phyloP scores from a whole-genome alignment of 345 rosid genomes.

The Jatropha curcas region DNA sequence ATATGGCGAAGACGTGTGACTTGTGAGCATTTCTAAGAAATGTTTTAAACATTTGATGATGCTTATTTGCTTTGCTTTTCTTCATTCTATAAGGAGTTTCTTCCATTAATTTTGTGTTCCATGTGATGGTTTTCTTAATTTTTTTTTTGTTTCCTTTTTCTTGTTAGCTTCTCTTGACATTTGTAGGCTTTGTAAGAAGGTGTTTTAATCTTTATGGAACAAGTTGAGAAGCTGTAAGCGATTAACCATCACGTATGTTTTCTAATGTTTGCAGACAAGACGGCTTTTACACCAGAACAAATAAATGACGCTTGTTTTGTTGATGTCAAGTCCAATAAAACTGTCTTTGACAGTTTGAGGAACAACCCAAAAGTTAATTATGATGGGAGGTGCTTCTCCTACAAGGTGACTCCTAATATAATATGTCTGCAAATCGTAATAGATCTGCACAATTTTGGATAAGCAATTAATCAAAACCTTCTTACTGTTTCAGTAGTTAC shows the following conservation, averaged over 20 bases:
- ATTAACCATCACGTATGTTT: neutral
- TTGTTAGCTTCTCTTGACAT: neutral
- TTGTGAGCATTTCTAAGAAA: no score
- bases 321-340: constrained; percentile 66
- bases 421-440: constrained; percentile 9
- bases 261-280: constrained; percentile 53
- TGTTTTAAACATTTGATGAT: no score
- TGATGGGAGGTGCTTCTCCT: constrained; percentile 76
- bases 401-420: constrained; percentile 55
- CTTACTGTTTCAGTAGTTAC: neutral
- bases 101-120: no score
- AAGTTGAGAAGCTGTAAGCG: neutral
- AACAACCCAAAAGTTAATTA: constrained; percentile 71
- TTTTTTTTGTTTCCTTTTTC: neutral
- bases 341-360: constrained; percentile 75
- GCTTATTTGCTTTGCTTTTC: no score
- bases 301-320: constrained; percentile 71
- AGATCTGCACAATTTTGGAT: constrained; percentile 12
- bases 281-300: constrained; percentile 71
- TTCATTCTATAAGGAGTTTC: no score
- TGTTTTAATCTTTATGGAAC: neutral
- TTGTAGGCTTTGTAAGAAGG: neutral
- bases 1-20: no score
- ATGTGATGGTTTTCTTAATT: no score
- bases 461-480: constrained; percentile 5